Base-by-base conservation (phyloP, 2,329 filamentous ascomycete genomes). In the Allantophomopsis lycopodina region DNA sequence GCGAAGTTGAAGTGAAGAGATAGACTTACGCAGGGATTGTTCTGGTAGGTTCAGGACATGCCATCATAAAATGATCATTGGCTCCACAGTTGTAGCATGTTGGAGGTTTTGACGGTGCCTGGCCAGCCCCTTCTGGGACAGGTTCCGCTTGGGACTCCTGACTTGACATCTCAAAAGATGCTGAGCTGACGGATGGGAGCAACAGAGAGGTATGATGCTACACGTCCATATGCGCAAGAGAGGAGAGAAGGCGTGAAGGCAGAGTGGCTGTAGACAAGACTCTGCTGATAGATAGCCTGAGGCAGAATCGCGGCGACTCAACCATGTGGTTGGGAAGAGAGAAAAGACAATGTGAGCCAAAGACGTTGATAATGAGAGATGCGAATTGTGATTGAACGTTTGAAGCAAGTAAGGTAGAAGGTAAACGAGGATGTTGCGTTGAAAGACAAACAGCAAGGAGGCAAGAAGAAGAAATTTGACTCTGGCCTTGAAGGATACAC, bases 71-170 rank as follows among this genome's bases (percentile, higher is more conserved):
- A 50, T 75, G 71, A 4, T 66, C 65, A 21, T 56, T 54, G 36
- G 55, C 52, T 39, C 68, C 68, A 47, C 71, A 75, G 49, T 72
- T 73, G 52, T 71, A 73, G 53, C 71, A 75, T 45, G 61, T 48
- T 7, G 57, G 55, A 40, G 59, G 59, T 12, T 28, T 28, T 28
- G 23, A 28, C 32, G 52, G 42, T 42, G 41, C 47, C 37, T 40
- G 30, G 37, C 42, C 7, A 40, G 48, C 20, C 40, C 33, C 14
- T 38, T 39, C 31, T 40, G 34, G 36, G 23, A 8, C 23, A 28
- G 23, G 7, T 10, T 28, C 23, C 23, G 23, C 11, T 8, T 28
- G 23, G 4, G 23, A 28, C 23, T 28, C 23, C 23, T 28, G 23
- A 12, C 23, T 8, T 28, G 23, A 28, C 23, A 28, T 28, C 23